Conservation (phyloP, 2,329 filamentous ascomycete genomes). For the Aphanocladium album region DNA sequence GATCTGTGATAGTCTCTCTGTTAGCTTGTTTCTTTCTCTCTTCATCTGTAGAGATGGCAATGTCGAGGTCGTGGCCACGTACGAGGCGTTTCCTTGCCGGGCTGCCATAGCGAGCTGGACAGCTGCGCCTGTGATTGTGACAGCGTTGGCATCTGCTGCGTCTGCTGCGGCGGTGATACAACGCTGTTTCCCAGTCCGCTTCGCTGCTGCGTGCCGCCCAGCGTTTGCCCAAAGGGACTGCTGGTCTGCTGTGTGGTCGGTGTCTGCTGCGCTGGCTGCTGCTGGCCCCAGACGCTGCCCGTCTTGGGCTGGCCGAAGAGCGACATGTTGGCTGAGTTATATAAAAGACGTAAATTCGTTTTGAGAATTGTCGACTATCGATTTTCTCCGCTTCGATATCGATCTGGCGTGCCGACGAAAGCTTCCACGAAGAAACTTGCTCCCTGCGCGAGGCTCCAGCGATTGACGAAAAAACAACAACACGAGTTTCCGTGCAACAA, state of each 20-base stretch:
- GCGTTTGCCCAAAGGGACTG: slow-evolving; percentile 27
- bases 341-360: slow-evolving; percentile 2
- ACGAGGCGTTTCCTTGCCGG: slow-evolving; percentile 46
- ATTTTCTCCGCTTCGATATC: not conserved
- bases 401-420: not conserved
- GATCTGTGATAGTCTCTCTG: slow-evolving; percentile 31
- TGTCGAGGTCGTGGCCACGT: too few species aligned
- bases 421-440: not conserved
- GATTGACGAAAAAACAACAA: not conserved
- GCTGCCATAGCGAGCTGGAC: slow-evolving; percentile 49
- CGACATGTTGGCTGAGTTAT: slow-evolving; percentile 24
- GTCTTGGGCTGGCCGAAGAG: slow-evolving; percentile 38
- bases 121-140: slow-evolving; percentile 43
- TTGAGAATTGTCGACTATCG: not conserved
- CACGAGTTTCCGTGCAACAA: not conserved
- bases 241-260: slow-evolving; percentile 20
- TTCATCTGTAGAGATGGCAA: too few species aligned
- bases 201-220: slow-evolving; percentile 33
- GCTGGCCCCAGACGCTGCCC: slow-evolving; percentile 33
- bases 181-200: slow-evolving; percentile 25
- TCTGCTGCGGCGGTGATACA: slow-evolving; percentile 33
- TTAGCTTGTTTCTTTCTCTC: not conserved
- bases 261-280: slow-evolving; percentile 29
- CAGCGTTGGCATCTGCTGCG: slow-evolving; percentile 37
- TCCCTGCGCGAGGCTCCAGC: not conserved